A percentile compares a stretch with the other conserved stretches of the same genome.
Conservation (phyloP, 805 yeast species). For the Barnettozyma californica region DNA sequence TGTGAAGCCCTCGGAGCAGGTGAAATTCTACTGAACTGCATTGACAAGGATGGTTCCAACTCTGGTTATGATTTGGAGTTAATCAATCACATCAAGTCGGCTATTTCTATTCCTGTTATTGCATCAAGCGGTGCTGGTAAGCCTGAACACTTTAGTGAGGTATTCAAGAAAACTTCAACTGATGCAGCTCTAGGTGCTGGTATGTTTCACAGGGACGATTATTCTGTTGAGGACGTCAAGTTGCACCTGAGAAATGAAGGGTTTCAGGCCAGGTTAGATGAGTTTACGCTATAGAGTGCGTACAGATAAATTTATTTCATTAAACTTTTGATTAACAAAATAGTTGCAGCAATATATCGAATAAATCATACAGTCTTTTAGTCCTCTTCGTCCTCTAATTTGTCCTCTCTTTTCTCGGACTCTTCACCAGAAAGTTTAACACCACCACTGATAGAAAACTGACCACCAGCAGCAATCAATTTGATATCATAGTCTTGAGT, state of each 20-base stretch:
- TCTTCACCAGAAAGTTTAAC: slow-evolving; percentile 36
- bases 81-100: slow-evolving; percentile 66
- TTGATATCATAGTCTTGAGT: slow-evolving; percentile 71
- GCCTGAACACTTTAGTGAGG: slow-evolving; percentile 88
- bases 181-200: slow-evolving; percentile 99
- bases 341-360: not conserved
- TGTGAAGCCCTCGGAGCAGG: slow-evolving; percentile 96
- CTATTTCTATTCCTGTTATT: slow-evolving; percentile 86
- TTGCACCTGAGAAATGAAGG: slow-evolving; percentile 52
- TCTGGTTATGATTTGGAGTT: slow-evolving; percentile 90
- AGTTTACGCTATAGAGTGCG: slow-evolving; percentile 6
- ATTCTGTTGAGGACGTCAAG: slow-evolving; percentile 82
- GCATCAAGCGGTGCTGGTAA: slow-evolving; percentile 98
- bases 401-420: slow-evolving; percentile 40
- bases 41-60: slow-evolving; percentile 95
- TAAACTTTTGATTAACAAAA: not conserved
- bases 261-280: slow-evolving; percentile 69
- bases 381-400: slow-evolving; percentile 46
- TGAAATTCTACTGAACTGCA: slow-evolving; percentile 86
- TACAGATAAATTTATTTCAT: not conserved
- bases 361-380: not conserved
- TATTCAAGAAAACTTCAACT: slow-evolving; percentile 70
- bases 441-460: slow-evolving; percentile 89
- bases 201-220: slow-evolving; percentile 94
- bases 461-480: slow-evolving; percentile 91